Evolutionary conservation across 163 green algal genomes (phyloP).

Genomic region (Chlorella variabilis): DNA sequence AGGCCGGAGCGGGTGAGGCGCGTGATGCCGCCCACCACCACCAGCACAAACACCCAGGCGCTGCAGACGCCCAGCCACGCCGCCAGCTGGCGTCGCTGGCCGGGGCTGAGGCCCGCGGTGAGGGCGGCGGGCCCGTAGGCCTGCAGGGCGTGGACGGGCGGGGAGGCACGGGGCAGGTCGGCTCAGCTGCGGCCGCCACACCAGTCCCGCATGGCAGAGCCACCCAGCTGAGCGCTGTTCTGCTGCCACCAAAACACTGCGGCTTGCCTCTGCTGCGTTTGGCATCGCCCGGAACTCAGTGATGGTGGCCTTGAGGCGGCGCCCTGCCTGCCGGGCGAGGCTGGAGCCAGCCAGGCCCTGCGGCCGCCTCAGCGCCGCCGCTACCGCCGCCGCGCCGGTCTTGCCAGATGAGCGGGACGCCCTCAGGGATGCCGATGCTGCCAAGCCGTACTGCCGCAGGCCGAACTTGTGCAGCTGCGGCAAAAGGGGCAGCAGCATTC

Average conservation of each 20-base stretch:
- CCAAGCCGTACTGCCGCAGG: slow-evolving; percentile 30
- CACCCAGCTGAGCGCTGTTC: too few species aligned
- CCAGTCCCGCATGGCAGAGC: too few species aligned
- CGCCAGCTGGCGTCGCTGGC: slow-evolving; percentile 45
- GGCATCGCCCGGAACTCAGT: background rate
- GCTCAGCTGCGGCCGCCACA: too few species aligned
- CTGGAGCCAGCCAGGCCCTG: slow-evolving; percentile 29
- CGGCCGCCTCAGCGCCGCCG: background rate
- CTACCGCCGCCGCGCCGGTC: background rate
- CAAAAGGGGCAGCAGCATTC: background rate
- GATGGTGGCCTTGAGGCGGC: slow-evolving; percentile 18
- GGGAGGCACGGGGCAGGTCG: too few species aligned
- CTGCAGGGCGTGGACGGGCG: background rate
- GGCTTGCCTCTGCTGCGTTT: slow-evolving; percentile 15
- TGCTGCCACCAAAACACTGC: background rate
- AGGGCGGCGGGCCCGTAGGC: slow-evolving; percentile 31
- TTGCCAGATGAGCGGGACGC: background rate
- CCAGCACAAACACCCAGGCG: slow-evolving; percentile 92
- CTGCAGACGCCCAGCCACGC: slow-evolving; percentile 83
- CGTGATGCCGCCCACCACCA: slow-evolving; percentile 95
- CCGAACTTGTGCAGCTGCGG: background rate
- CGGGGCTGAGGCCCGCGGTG: slow-evolving; percentile 37
- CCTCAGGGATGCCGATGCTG: background rate
- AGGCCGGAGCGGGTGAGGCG: slow-evolving; percentile 95
- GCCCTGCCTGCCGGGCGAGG: background rate